Evolutionary conservation across 768 basidiomycete species (phyloP).

Genomic region (Pisolithus microcarpus): DNA sequence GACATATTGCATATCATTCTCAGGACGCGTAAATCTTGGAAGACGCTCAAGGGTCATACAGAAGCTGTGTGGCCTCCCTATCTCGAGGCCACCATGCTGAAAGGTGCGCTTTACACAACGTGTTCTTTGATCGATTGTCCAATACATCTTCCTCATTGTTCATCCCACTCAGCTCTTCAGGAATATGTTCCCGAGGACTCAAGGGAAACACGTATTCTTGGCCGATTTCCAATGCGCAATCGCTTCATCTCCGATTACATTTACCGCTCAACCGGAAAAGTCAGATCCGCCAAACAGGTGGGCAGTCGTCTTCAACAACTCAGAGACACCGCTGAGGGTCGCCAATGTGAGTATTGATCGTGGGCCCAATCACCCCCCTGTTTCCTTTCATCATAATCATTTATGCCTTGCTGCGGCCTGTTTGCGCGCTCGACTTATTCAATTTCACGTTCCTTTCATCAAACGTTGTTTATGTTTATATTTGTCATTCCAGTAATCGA

Average conservation of each 20-base stretch:
- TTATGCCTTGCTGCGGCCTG: conserved; percentile 14
- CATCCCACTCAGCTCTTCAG: conserved; percentile 45
- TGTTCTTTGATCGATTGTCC: conserved; percentile 1
- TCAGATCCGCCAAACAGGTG: conserved; percentile 71
- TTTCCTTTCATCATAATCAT: not conserved
- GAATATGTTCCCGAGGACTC: conserved; percentile 69
- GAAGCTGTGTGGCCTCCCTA: conserved; percentile 78
- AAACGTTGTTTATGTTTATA: conserved; percentile 22
- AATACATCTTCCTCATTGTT: conserved; percentile 13
- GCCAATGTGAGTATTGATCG: conserved; percentile 46
- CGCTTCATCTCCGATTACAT: conserved; percentile 78
- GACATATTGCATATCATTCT: conserved; percentile 64
- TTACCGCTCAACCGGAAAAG: conserved; percentile 57
- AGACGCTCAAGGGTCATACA: conserved; percentile 55
- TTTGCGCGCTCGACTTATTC: conserved; percentile 13
- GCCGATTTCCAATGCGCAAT: conserved; percentile 73
- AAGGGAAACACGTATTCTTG: conserved; percentile 63
- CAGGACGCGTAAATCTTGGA: conserved; percentile 67
- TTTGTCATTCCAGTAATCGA: conserved; percentile 30
- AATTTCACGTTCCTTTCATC: conserved; percentile 12
- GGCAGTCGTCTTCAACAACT: conserved; percentile 76
- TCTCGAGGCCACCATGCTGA: conserved; percentile 69
- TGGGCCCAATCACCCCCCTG: not conserved
- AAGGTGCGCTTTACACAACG: conserved; percentile 40
- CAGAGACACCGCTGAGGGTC: conserved; percentile 66